These are phyloP conservation scores for Globisporangium megalacanthum DNA, from an alignment of 352 stramenopile species.

Conservation along the genomic window DNA sequence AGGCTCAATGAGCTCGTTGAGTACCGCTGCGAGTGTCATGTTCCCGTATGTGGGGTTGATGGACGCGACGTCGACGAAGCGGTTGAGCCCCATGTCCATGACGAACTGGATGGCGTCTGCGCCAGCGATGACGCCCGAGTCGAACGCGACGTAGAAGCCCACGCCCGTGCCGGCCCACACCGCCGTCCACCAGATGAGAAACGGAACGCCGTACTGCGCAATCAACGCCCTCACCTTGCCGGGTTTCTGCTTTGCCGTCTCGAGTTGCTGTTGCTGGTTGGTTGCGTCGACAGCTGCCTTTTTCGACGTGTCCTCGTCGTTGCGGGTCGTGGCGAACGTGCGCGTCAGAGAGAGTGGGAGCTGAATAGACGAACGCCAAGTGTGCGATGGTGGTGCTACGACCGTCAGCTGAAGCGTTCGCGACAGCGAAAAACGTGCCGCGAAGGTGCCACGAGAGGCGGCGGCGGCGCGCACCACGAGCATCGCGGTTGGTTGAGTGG, in stretches of 20 bases:
- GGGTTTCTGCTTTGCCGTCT: conserved; percentile 58
- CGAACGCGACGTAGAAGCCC: conserved; percentile 72
- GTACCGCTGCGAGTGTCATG: conserved; percentile 75
- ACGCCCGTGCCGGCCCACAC: conserved; percentile 70
- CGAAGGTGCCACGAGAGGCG: no score
- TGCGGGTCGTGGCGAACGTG: not conserved
- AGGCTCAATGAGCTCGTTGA: conserved; percentile 84
- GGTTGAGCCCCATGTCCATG: conserved; percentile 76
- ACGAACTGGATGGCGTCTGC: conserved; percentile 79
- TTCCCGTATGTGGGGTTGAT: conserved; percentile 86
- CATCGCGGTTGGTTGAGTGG: not conserved
- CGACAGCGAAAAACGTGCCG: no score
- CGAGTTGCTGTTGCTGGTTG: conserved; percentile 11
- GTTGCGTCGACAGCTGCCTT: not conserved
- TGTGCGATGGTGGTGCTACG: no score
- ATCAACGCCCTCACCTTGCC: conserved; percentile 71
- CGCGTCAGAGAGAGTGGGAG: not conserved
- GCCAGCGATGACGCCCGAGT: conserved; percentile 61
- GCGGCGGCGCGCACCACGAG: not conserved
- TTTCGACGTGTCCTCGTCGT: not conserved
- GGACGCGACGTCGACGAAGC: conserved; percentile 59
- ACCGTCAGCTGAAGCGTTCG: no score
- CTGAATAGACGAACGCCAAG: no score
- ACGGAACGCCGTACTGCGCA: conserved; percentile 82
- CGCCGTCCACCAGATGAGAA: conserved; percentile 77